Evolutionary conservation across 2,329 filamentous ascomycete species (phyloP), one percentile per base, ranked within the genome.

Genomic region (Alternaria sp.): DNA sequence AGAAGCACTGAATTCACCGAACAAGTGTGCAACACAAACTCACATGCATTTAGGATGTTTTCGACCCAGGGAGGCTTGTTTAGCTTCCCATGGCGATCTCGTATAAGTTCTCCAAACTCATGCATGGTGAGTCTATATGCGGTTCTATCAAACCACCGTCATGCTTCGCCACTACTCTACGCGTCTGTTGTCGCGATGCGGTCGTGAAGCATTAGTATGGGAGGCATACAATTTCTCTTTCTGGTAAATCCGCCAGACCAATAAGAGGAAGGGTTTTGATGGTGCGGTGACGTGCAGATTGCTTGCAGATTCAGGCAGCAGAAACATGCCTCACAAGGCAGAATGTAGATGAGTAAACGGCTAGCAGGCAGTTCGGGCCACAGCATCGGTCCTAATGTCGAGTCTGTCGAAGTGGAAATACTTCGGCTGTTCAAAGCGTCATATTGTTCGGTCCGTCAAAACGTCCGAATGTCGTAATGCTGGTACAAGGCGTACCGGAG

Each of bases 271-370:
- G 34, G 43, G 28, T 9, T 32, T 8, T 30, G 24, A 4, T 32
- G 32, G 53, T 41, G 30, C 22, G 11, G 32, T 51, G 44, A 32
- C 46, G 36, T 51, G 46, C 54, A 51, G 11, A 51, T 44, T 41
- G 38, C 30, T 34, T 38, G 24, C 44, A 51, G 24, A n/a, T 20
- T 34, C 41, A 44, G 24, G 38, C 52, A 51, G 39, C 36, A 20
- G 22, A 55, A 43, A 30, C 51, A 55, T 49, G 42, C n/a, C 16
- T 54, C 30, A 49, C 51, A 9, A 53, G 32, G 49, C 48, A 57
- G 24, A 53, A 46, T 32, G 11, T n/a, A 16, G 28, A 30, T 20
- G 26, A 22, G 20, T 14, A 20, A 7, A 49, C 4, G 38, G 8
- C 20, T 32, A 34, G 18, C n/a, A 30, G 36, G 28, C 20, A 32